Conservation (phyloP, 176 grass and related monocot genomes). For the Lolium rigidum region DNA sequence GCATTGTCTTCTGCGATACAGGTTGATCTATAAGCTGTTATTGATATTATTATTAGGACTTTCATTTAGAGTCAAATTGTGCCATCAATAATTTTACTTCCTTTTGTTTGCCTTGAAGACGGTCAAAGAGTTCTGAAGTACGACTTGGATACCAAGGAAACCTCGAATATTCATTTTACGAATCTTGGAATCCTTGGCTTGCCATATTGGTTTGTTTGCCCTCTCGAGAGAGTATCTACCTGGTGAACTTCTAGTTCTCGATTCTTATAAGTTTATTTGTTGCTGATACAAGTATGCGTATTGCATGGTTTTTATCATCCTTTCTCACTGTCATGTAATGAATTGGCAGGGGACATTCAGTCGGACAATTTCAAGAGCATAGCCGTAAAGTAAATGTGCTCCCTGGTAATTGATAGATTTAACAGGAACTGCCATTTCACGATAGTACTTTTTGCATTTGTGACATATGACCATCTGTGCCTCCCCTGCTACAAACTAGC, state of each 20-base stretch:
- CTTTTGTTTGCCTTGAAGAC: conserved; percentile 56
- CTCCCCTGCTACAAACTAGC: conserved; percentile 1
- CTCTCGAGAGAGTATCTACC: conserved; percentile 71
- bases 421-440: neutral
- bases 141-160: conserved; percentile 53
- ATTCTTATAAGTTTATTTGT: conserved; percentile 13
- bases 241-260: conserved; percentile 58
- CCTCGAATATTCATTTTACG: conserved; percentile 63
- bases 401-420: conserved; percentile 66
- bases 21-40: conserved; percentile 61
- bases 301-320: conserved; percentile 25
- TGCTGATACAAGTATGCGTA: conserved; percentile 25
- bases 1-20: conserved; percentile 70
- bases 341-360: conserved; percentile 51
- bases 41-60: conserved; percentile 13
- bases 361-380: conserved; percentile 56
- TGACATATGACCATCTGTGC: conserved; percentile 9
- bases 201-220: conserved; percentile 76
- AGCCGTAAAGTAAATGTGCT: conserved; percentile 60
- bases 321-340: conserved; percentile 4
- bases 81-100: conserved; percentile 12
- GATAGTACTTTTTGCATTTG: neutral
- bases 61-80: neutral
- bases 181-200: conserved; percentile 79
- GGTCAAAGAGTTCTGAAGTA: conserved; percentile 75